Evolutionary conservation across 2,329 filamentous ascomycete species (phyloP).

Genomic region (Penicillium sp.): DNA sequence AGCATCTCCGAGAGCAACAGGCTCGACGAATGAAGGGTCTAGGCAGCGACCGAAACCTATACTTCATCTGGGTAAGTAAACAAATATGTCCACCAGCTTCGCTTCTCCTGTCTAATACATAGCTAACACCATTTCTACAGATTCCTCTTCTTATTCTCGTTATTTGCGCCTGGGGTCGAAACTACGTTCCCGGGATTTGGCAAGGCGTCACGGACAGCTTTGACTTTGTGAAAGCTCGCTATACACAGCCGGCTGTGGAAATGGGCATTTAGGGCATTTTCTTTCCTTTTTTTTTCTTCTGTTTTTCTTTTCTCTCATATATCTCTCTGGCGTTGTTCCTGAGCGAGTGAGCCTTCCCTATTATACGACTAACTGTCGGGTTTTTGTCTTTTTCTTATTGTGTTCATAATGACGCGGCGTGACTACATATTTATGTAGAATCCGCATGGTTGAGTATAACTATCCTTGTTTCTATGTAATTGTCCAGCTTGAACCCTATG

Average conservation of each 20-base stretch:
- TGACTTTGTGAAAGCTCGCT: constrained; percentile 39
- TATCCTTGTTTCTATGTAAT: not conserved
- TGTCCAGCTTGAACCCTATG: not conserved
- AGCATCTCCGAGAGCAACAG: constrained; percentile 48
- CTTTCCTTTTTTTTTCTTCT: constrained; percentile 10
- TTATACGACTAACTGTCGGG: not conserved
- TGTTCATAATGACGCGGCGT: constrained; percentile 36
- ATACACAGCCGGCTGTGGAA: constrained; percentile 35
- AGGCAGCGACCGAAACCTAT: constrained; percentile 51
- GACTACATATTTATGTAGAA: constrained; percentile 24
- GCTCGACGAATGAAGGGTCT: constrained; percentile 50
- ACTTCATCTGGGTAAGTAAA: constrained; percentile 53
- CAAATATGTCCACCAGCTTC: not conserved
- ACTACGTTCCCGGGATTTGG: constrained; percentile 44
- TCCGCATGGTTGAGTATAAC: constrained; percentile 6
- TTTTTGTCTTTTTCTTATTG: constrained; percentile 17
- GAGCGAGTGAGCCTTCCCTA: constrained; percentile 12
- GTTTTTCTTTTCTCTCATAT: constrained; percentile 13
- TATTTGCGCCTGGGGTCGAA: constrained; percentile 46
- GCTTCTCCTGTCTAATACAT: constrained; percentile 18
- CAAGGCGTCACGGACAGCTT: constrained; percentile 38
- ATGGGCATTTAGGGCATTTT: constrained; percentile 26
- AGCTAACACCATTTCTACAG: constrained; percentile 18
- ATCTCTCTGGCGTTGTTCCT: constrained; percentile 16
- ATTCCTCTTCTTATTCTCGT: constrained; percentile 50